Percentiles rank a stretch among this genome's conserved stretches.
Conservation (phyloP, 345 rosid genomes). For the Zanthoxylum bungeanum region DNA sequence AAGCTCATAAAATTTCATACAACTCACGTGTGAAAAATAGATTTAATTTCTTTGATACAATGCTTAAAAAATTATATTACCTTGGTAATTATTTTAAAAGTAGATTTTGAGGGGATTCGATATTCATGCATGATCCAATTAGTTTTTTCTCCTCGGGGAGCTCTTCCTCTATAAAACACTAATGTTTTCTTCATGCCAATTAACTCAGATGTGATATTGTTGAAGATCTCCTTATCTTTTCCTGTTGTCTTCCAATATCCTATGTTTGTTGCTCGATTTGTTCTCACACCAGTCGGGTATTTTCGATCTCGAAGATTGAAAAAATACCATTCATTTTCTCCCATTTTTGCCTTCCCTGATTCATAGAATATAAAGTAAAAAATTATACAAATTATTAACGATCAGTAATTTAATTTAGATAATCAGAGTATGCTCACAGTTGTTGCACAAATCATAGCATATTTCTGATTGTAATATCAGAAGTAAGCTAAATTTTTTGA, state of each 20-base stretch:
- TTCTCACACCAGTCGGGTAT: slow-evolving; percentile 95
- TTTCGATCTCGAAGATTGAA: slow-evolving; percentile 92
- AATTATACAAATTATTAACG: not conserved
- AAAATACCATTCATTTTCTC: slow-evolving; percentile 97
- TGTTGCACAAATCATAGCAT: too few species aligned
- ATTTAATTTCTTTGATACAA: not conserved
- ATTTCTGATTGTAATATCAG: too few species aligned
- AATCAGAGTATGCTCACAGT: too few species aligned
- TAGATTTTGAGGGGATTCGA: slow-evolving; percentile 82
- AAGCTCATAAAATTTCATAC: too few species aligned
- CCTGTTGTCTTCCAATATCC: slow-evolving; percentile 99
- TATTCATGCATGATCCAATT: slow-evolving; percentile 99
- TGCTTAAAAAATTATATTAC: slow-evolving; percentile 24
- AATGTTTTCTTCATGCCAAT: slow-evolving; percentile 96
- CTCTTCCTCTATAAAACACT: slow-evolving; percentile 94
- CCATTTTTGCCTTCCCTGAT: slow-evolving; percentile 94
- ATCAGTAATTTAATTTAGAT: not conserved
- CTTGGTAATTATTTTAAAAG: slow-evolving; percentile 71
- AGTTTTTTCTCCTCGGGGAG: slow-evolving; percentile 93
- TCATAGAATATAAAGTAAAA: not conserved
- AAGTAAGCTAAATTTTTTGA: too few species aligned
- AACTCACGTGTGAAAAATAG: too few species aligned
- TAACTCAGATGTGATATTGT: slow-evolving; percentile 67
- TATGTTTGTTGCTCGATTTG: slow-evolving; percentile 90
- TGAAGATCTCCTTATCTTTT: slow-evolving; percentile 93